Evolutionary conservation across 768 basidiomycete species (phyloP).

Genomic region (Kwoniella sp.): DNA sequence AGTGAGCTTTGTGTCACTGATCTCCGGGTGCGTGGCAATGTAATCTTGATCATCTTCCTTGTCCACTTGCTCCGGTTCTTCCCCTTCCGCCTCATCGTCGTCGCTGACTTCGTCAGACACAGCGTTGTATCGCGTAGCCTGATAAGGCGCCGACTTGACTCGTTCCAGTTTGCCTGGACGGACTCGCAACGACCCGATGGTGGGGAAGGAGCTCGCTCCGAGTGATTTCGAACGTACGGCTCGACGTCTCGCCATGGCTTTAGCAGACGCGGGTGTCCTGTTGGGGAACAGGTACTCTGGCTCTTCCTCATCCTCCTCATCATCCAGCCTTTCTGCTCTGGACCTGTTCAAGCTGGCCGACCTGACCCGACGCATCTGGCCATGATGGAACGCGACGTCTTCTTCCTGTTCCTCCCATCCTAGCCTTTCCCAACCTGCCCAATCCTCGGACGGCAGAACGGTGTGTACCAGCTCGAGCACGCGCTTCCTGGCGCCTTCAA

Average conservation of each 20-base stretch:
- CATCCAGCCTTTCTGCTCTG: constrained; percentile 12
- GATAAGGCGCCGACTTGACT: constrained; percentile 9
- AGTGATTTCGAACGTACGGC: constrained; percentile 21
- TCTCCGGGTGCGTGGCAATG: constrained; percentile 12
- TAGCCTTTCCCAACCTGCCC: constrained; percentile 48
- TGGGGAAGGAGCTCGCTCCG: constrained; percentile 11
- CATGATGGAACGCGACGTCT: constrained; percentile 3
- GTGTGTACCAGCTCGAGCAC: constrained; percentile 42
- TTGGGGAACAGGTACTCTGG: constrained; percentile 49
- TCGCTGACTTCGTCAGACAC: neutral
- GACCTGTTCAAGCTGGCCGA: constrained; percentile 8
- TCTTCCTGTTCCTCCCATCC: constrained; percentile 47
- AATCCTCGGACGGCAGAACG: constrained; percentile 46
- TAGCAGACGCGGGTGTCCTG: constrained; percentile 39
- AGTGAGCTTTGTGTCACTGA: constrained; percentile 22
- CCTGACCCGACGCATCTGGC: neutral
- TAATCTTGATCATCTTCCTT: constrained; percentile 7
- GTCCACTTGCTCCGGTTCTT: neutral
- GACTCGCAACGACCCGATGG: neutral
- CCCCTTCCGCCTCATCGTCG: neutral
- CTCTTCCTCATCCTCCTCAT: constrained; percentile 45
- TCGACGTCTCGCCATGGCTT: constrained; percentile 22
- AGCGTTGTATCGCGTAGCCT: neutral
- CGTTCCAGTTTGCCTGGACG: constrained; percentile 5
- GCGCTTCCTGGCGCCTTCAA: constrained; percentile 29